Evolutionary conservation across 768 basidiomycete species (phyloP).

Genomic region (Agrocybe praecox): DNA sequence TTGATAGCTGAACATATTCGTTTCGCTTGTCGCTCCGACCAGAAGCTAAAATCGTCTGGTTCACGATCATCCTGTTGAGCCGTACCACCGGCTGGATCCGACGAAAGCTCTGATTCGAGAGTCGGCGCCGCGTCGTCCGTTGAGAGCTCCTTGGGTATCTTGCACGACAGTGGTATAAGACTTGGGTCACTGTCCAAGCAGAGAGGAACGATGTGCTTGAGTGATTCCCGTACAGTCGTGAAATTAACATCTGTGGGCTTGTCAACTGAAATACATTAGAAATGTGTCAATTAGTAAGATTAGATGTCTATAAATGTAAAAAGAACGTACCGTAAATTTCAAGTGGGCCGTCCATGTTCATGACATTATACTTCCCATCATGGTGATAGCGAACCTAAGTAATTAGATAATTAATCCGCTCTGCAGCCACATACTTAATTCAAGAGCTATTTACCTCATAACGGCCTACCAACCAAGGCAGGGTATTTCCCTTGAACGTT

Average conservation of each 20-base stretch:
- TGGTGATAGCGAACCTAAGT: conserved; percentile 87
- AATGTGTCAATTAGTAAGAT: not conserved
- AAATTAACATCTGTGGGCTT: conserved; percentile 68
- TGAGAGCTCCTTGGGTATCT: conserved; percentile 16
- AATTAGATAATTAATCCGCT: conserved; percentile 5
- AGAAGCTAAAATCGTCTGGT: conserved; percentile 93
- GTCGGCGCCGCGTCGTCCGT: conserved; percentile 5
- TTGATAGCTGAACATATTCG: conserved; percentile 81
- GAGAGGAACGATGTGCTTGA: conserved; percentile 79
- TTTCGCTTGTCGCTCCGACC: conserved; percentile 88
- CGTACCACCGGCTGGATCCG: conserved; percentile 20
- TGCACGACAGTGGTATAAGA: conserved; percentile 74
- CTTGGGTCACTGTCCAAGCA: conserved; percentile 88
- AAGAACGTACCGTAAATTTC: conserved; percentile 80
- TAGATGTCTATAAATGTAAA: conserved; percentile 2
- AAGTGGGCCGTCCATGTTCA: conserved; percentile 81
- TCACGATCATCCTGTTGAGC: conserved; percentile 53
- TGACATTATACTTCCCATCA: conserved; percentile 96
- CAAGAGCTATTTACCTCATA: conserved; percentile 75
- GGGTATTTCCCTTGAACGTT: conserved; percentile 73
- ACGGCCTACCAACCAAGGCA: conserved; percentile 84
- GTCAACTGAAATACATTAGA: conserved; percentile 52
- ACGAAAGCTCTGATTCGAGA: conserved; percentile 13
- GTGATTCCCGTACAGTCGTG: conserved; percentile 59
- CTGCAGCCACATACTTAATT: not conserved